Evolutionary conservation across 768 basidiomycete species (phyloP).

Genomic region (Lactarius sp.): DNA sequence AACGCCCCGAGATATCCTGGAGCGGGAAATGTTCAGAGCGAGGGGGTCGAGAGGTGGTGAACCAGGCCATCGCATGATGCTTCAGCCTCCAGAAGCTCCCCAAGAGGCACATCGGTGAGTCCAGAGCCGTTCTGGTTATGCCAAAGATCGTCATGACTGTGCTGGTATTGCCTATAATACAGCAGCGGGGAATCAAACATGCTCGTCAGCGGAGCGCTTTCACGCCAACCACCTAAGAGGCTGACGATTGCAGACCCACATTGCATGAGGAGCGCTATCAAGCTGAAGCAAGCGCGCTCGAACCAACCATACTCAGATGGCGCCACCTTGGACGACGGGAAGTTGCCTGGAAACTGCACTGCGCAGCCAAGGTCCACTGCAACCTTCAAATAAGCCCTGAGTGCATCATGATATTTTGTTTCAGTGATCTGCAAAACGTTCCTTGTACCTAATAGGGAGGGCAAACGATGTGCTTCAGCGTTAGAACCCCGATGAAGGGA

Average conservation of each 20-base stretch:
- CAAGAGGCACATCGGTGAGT: no score
- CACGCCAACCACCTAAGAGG: no score
- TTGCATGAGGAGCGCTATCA: slow-evolving; percentile 11
- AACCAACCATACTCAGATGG: neutral
- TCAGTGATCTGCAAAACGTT: slow-evolving; percentile 1
- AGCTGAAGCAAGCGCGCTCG: slow-evolving; percentile 11
- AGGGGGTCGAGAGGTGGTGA: no score
- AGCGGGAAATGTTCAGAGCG: neutral
- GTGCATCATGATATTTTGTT: neutral
- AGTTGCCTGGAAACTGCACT: no score
- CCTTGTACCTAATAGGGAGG: neutral
- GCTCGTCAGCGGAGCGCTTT: neutral
- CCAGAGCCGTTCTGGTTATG: neutral
- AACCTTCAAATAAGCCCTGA: neutral
- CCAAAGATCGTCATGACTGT: slow-evolving; percentile 12
- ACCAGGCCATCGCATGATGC: no score
- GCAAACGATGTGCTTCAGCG: no score
- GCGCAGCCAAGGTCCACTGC: neutral
- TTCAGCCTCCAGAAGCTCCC: no score
- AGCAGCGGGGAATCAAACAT: neutral
- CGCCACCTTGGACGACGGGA: neutral
- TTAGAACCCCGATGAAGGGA: neutral
- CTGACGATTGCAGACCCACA: neutral
- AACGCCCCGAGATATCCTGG: neutral
- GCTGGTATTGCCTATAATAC: neutral